phyloP scores from a whole-genome alignment of 192 early-diverging fungal genomes.

The Coemansia sp. region DNA sequence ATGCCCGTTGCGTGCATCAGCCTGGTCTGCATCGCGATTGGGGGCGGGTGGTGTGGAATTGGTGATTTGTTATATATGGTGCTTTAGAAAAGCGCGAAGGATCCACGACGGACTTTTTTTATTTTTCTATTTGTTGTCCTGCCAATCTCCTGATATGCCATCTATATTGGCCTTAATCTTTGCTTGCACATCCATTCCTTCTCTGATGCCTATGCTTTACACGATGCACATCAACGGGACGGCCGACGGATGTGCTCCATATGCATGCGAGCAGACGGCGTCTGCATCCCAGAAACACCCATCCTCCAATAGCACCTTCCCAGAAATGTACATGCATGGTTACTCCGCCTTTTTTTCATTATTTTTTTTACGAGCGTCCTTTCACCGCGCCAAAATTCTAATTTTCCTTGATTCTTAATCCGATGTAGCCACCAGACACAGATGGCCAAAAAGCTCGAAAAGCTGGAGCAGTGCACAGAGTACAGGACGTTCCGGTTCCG shows the following conservation, averaged over 20 bases:
- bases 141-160: conserved; percentile 3
- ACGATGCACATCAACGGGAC: background rate
- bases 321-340: conserved; percentile 6
- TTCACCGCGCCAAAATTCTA: conserved; percentile 1
- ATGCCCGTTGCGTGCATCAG: background rate
- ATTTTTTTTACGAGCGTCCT: background rate
- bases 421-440: conserved; percentile 67
- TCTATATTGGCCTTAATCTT: background rate
- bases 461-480: conserved; percentile 68
- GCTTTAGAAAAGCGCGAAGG: background rate
- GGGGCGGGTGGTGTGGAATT: background rate
- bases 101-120: background rate
- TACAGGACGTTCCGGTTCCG: conserved; percentile 83
- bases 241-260: background rate
- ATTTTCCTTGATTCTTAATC: background rate
- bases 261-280: background rate
- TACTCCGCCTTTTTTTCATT: conserved; percentile 6
- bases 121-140: background rate
- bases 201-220: background rate
- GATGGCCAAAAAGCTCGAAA: conserved; percentile 77
- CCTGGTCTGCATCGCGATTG: background rate
- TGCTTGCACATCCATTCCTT: background rate
- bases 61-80: background rate
- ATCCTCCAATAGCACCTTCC: conserved; percentile 5
- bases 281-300: conserved; percentile 9